phyloP scores from a whole-genome alignment of 768 basidiomycete species.

The Pulveroboletus sp. region DNA sequence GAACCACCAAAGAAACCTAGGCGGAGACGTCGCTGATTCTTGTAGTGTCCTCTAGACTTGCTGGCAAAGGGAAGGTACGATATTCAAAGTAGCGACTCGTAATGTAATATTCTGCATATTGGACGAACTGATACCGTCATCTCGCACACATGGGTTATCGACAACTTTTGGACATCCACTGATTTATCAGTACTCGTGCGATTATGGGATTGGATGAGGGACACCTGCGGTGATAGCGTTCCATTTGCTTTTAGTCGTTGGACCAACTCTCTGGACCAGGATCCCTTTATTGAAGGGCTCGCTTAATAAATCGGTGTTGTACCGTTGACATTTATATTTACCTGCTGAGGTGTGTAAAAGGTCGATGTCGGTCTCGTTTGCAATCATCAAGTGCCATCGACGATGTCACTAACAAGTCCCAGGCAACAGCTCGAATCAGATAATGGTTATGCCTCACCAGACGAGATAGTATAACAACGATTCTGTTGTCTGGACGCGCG shows the following conservation, averaged over 20 bases:
- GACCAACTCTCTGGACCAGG: not conserved
- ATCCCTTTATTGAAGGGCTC: not conserved
- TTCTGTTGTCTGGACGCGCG: not conserved
- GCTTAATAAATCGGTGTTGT: slow-evolving; percentile 17
- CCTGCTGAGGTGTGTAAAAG: not conserved
- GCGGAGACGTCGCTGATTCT: slow-evolving; percentile 21
- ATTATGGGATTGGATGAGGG: not conserved
- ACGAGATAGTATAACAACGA: slow-evolving; percentile 8
- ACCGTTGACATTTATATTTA: not conserved
- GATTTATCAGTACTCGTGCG: not conserved
- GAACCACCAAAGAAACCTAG: slow-evolving; percentile 31
- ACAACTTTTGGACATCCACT: slow-evolving; percentile 19
- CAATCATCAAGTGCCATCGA: not conserved
- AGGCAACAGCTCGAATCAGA: slow-evolving; percentile 1
- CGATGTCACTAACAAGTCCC: slow-evolving; percentile 1
- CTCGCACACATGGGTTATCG: slow-evolving; percentile 18
- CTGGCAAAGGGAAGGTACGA: slow-evolving; percentile 14
- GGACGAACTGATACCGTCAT: slow-evolving; percentile 24
- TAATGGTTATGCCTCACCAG: not conserved
- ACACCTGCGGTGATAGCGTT: not conserved
- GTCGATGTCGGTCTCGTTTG: not conserved
- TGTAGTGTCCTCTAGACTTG: slow-evolving; percentile 4
- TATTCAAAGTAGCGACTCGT: slow-evolving; percentile 27
- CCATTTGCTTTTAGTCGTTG: not conserved
- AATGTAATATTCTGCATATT: slow-evolving; percentile 30